Evolutionary conservation across 148 eudicot species (phyloP), one percentile per base, ranked within the genome.

Genomic region (Simmondsia chinensis): DNA sequence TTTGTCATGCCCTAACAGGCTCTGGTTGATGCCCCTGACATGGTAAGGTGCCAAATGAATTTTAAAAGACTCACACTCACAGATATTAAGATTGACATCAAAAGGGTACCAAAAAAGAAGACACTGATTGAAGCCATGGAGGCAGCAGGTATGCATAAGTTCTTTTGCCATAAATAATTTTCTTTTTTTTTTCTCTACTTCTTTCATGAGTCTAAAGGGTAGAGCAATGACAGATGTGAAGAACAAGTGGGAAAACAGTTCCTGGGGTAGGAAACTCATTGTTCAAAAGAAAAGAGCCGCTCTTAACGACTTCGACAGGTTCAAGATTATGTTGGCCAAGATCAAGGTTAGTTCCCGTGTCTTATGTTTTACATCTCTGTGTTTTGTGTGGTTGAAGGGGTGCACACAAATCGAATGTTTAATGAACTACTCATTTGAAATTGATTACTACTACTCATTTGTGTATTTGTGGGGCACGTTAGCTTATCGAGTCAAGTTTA

Each of bases 321-420:
- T 77, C 74, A 77, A 77, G 77, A 59, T 77, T 51, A 77, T 77
- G 84, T 51, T 77, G 66, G 84, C 84, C 20, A 77, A 77, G 75
- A 77, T 77, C 39, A 77, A 73, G 80, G 84, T 77, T 37, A 11
- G 66, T 70, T 4, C 23, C n/a, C n/a, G n/a, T n/a, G n/a, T n/a
- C n/a, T n/a, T n/a, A n/a, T n/a, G n/a, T n/a, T n/a, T n/a, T n/a
- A n/a, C n/a, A n/a, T n/a, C n/a, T n/a, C n/a, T n/a, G n/a, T n/a
- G n/a, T n/a, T n/a, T n/a, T n/a, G n/a, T n/a, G n/a, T n/a, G n/a
- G n/a, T n/a, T n/a, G n/a, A n/a, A n/a, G n/a, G n/a, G n/a, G n/a
- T n/a, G n/a, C n/a, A n/a, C n/a, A n/a, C n/a, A n/a, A n/a, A n/a
- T n/a, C n/a, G n/a, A n/a, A n/a, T n/a, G n/a, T n/a, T n/a, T n/a